Evolutionary conservation across 176 grass and related monocot species (phyloP), one percentile per base, ranked within the genome.

Genomic region (Phragmites australis): DNA sequence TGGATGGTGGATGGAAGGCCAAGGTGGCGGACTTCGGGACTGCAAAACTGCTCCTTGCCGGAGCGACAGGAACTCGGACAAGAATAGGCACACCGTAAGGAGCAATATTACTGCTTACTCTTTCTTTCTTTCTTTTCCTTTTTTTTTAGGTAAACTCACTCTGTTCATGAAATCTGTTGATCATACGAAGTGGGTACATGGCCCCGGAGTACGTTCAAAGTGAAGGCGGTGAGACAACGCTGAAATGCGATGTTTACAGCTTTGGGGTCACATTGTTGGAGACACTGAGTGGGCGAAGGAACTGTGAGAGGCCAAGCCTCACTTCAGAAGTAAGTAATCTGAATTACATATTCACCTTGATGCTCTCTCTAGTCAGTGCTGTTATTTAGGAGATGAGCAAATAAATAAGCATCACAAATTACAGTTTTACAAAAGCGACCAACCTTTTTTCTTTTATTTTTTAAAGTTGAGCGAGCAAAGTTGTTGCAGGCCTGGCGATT

Each of bases 401-500:
- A 51, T 15, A 18, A 43, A 17, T 6, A 41, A 11, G 1, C n/a
- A n/a, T n/a, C n/a, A n/a, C n/a, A n/a, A n/a, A n/a, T n/a, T n/a
- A n/a, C n/a, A n/a, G n/a, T n/a, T n/a, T n/a, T n/a, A n/a, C n/a
- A n/a, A n/a, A n/a, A n/a, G n/a, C n/a, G n/a, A n/a, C n/a, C n/a
- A n/a, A n/a, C n/a, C n/a, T n/a, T n/a, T n/a, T n/a, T n/a, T n/a
- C n/a, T n/a, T n/a, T n/a, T n/a, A n/a, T n/a, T n/a, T n/a, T n/a
- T n/a, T n/a, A n/a, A n/a, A n/a, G n/a, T n/a, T n/a, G n/a, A n/a
- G n/a, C n/a, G n/a, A n/a, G n/a, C n/a, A n/a, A n/a, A n/a, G 5
- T 14, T 37, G 0, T 74, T 70, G 40, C 49, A 89, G 82, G 70
- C 76, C 65, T 85, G 70, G 87, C 72, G 59, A 43, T n/a, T 78